Evolutionary conservation across 164 flowering plant genomes (phyloP).

Genomic region (Stephania cephalantha): DNA sequence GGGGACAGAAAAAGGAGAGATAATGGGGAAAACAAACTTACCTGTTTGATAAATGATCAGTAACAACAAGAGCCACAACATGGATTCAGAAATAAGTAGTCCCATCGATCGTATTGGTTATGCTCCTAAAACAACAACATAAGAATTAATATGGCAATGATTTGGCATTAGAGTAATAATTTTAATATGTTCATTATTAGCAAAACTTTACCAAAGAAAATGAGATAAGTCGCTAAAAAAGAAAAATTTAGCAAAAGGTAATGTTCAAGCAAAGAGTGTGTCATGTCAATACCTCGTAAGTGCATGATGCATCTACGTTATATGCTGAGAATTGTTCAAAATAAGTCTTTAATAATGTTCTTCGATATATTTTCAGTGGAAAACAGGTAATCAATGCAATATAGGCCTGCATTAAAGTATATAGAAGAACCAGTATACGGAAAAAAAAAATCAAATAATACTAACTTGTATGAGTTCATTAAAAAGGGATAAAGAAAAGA

Average conservation of each 20-base stretch:
- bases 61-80: background rate
- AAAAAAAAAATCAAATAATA: slow-evolving; percentile 15
- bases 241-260: background rate
- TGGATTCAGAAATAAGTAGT: background rate
- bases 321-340: background rate
- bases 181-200: background rate
- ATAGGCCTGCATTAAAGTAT: slow-evolving; percentile 4
- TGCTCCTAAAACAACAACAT: background rate
- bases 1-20: background rate
- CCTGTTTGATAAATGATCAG: background rate
- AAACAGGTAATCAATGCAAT: background rate
- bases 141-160: background rate
- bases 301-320: background rate
- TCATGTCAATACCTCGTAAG: background rate
- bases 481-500: background rate
- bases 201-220: background rate
- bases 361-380: slow-evolving; percentile 6
- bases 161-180: background rate
- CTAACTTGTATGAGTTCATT: slow-evolving; percentile 16
- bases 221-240: background rate
- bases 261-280: background rate
- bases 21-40: background rate
- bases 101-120: background rate
- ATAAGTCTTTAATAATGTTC: background rate
- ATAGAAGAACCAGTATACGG: slow-evolving; percentile 8